phyloP scores from a whole-genome alignment of 163 green algal genomes.

The Trebouxia gelatinosa region DNA sequence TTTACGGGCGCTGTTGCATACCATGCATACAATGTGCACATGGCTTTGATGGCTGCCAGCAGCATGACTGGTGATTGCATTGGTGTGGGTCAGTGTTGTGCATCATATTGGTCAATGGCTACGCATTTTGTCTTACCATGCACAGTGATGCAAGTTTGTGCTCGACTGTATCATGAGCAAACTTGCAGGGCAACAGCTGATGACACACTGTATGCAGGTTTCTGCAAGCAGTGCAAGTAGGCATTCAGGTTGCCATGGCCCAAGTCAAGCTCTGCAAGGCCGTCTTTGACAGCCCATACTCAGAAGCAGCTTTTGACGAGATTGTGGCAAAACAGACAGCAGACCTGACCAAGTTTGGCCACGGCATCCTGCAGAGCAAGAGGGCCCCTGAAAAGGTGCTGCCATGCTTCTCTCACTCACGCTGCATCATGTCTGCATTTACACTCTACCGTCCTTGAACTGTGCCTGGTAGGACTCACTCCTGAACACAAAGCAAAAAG shows the following conservation, averaged over 20 bases:
- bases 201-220: constrained; percentile 33
- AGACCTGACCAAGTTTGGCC: constrained; percentile 17
- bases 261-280: constrained; percentile 24
- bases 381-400: constrained; percentile 38
- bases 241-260: constrained; percentile 34
- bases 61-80: not conserved
- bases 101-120: not conserved
- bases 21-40: not conserved
- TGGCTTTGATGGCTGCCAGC: not conserved
- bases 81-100: not conserved
- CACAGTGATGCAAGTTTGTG: not conserved
- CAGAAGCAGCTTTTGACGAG: constrained; percentile 33
- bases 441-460: no score
- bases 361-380: constrained; percentile 29
- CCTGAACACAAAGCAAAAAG: no score
- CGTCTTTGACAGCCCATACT: constrained; percentile 32
- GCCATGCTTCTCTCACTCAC: no score
- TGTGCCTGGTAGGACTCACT: no score
- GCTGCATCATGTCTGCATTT: no score
- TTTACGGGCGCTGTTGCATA: not conserved
- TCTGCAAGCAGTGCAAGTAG: constrained; percentile 38
- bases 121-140: not conserved
- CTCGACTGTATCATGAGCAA: no score
- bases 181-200: no score
- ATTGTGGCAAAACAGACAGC: constrained; percentile 21